These are phyloP conservation scores for Striga hermonthica DNA, from an alignment of 305 asterid species.

Conservation along the genomic window DNA sequence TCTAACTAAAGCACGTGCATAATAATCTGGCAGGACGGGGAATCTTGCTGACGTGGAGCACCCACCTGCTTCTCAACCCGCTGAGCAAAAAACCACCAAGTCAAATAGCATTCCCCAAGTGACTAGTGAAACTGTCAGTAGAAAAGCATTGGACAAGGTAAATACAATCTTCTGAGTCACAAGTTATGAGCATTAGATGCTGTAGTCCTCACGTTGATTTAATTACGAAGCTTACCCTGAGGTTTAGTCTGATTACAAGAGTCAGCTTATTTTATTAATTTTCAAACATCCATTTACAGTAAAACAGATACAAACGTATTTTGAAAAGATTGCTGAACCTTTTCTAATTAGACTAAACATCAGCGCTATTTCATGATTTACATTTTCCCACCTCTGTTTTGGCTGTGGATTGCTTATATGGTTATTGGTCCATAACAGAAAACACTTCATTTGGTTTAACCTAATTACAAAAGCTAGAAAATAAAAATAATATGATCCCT, in stretches of 20 bases:
- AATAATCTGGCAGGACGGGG: conserved; percentile 44
- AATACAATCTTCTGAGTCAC: conserved; percentile 16
- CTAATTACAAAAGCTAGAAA: neutral
- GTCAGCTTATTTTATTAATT: too few species aligned
- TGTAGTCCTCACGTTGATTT: neutral
- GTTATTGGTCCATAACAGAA: too few species aligned
- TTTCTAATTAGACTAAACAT: too few species aligned
- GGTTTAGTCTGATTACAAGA: too few species aligned
- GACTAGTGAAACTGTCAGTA: conserved; percentile 74
- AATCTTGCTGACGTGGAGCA: conserved; percentile 36
- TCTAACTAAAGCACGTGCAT: conserved; percentile 23
- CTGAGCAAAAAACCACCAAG: conserved; percentile 41
- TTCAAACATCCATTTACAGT: too few species aligned
- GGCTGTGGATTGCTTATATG: too few species aligned
- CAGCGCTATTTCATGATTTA: too few species aligned
- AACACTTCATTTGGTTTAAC: neutral
- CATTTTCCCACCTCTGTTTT: too few species aligned
- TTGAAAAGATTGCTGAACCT: too few species aligned
- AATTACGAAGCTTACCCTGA: neutral
- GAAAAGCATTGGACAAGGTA: conserved; percentile 97
- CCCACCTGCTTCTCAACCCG: conserved; percentile 40
- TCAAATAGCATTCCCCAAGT: conserved; percentile 42
- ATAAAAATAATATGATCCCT: too few species aligned
- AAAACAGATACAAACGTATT: too few species aligned
- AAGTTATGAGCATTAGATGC: neutral